These are phyloP conservation scores for Teratosphaeriaceae sp. DNA, from an alignment of 2,329 filamentous ascomycete genomes.

Conservation along the genomic window DNA sequence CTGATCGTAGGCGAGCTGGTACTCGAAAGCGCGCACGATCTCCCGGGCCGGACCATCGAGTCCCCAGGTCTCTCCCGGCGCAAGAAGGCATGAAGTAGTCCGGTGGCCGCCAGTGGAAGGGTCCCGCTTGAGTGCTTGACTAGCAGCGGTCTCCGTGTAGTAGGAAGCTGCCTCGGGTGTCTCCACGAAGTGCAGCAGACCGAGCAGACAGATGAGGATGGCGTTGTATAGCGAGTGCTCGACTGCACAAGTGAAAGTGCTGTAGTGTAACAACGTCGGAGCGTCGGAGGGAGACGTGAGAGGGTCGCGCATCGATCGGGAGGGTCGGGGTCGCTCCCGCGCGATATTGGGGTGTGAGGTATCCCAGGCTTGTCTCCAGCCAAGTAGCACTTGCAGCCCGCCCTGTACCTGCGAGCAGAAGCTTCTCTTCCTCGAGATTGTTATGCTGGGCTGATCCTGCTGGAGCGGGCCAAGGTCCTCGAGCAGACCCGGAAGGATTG, in stretches of 20 bases:
- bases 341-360: background rate
- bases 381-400: background rate
- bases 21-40: background rate
- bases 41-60: background rate
- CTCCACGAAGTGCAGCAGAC: background rate
- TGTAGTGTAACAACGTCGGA: background rate
- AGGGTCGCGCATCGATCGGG: background rate
- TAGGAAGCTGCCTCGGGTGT: background rate
- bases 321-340: background rate
- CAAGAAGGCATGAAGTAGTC: background rate
- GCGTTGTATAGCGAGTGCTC: background rate
- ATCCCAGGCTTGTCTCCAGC: background rate
- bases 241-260: background rate
- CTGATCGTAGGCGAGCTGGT: background rate
- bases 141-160: background rate
- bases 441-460: background rate
- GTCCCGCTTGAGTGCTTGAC: background rate
- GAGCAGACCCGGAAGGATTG: background rate
- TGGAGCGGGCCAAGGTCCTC: background rate
- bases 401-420: background rate
- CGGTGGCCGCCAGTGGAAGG: background rate
- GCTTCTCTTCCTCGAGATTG: background rate
- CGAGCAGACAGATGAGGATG: background rate
- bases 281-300: background rate
- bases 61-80: background rate